Conservation (phyloP, 73 alveolate genomes). For the Stentor coeruleus region DNA sequence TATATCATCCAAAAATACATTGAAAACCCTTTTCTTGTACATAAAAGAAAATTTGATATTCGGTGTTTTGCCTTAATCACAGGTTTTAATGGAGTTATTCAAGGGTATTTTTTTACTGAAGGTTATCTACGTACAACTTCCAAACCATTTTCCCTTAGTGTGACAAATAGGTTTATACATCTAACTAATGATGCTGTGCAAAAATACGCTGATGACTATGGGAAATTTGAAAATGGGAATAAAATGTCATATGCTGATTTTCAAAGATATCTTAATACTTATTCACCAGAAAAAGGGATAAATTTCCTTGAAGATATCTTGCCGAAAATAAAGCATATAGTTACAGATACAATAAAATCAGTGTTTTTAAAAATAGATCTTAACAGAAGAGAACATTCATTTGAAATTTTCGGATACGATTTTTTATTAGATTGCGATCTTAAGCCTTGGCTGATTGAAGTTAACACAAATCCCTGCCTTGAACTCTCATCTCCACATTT, state of each 20-base stretch:
- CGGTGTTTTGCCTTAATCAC: constrained; percentile 63
- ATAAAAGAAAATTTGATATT: constrained; percentile 60
- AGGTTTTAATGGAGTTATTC: constrained; percentile 44
- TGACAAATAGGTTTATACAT: constrained; percentile 60
- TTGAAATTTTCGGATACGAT: constrained; percentile 99
- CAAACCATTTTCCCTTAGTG: constrained; percentile 38
- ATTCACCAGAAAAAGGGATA: constrained; percentile 39
- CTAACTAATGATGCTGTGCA: constrained; percentile 95
- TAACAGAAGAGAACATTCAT: constrained; percentile 84
- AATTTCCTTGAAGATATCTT: constrained; percentile 67
- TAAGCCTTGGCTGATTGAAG: constrained; percentile 96
- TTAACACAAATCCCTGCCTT: constrained; percentile 87
- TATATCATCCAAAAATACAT: constrained; percentile 39
- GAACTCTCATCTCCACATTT: constrained; percentile 50
- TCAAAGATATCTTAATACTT: constrained; percentile 70
- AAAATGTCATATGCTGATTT: constrained; percentile 60
- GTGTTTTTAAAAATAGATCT: constrained; percentile 49
- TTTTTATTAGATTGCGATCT: constrained; percentile 82
- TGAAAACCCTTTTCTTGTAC: constrained; percentile 58
- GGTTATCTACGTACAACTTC: constrained; percentile 80
- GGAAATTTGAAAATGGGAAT: constrained; percentile 91
- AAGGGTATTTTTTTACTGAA: constrained; percentile 41
- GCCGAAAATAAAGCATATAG: constrained; percentile 66
- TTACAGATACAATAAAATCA: constrained; percentile 72
- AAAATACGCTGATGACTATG: constrained; percentile 84